Base-by-base conservation (phyloP, 108 stramenopile species). In the Cyclotella baltica region DNA sequence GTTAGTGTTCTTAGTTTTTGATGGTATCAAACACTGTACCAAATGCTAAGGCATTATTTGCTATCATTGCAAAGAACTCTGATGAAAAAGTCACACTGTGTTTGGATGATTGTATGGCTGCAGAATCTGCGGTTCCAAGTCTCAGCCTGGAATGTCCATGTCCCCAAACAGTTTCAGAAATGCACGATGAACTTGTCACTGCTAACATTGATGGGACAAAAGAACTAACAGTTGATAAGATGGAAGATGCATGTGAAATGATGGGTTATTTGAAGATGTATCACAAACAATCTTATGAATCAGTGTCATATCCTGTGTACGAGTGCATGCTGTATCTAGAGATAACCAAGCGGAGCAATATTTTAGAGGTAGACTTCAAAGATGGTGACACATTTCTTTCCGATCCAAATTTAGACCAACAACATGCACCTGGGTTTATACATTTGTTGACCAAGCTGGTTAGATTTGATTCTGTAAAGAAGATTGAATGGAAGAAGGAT, bases 401-500 rank as follows among this genome's bases (percentile, higher is more conserved):
- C 0, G 52, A 70, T 2, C 69, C 69, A 53, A 1, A 70, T 1
- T 31, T 55, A 3, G 51, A 70, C 51, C 2, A 9, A n/a, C 28
- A 30, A 4, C 1, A 53, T 22, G 2, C 55, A 13, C 69, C 51
- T 0, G 5, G 46, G 2, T n/a, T 70, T 11, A 25, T 70, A 1
- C 5, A 33, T 34, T n/a, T 70, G 1, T 70, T 70, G 35, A 33
- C 69, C 19, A 30, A 50, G 20, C 23, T 70, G n/a, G 51, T 70
- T 2, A 34, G 16, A 13, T 56, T 70, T 53, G 69, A 70, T 5
- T 33, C 6, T 4, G 33, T 15, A 29, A 70, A 52, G 19, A 35
- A 11, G 23, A 53, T 52, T 10, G 51, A 70, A 3, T 70, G 69
- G 69, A 22, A 33, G 10, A 70, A 53, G 28, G 69, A 70, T 70